Conservation (phyloP, 164 flowering plant species). For the Platanus orientalis region DNA sequence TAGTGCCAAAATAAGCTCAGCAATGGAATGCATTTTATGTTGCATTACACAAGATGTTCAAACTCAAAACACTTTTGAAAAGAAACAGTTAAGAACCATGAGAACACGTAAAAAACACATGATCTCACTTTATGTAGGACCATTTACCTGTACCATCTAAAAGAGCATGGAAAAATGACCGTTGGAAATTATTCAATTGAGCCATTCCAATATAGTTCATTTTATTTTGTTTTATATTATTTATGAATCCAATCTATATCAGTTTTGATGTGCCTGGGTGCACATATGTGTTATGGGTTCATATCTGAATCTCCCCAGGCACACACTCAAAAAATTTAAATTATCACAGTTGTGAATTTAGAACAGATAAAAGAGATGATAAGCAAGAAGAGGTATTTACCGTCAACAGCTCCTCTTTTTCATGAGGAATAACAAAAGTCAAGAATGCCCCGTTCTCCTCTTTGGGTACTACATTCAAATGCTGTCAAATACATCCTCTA, state of each 20-base stretch:
- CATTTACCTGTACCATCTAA: not conserved
- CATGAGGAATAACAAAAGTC: constrained; percentile 83
- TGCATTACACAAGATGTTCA: no score
- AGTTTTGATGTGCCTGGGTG: no score
- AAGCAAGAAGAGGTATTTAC: constrained; percentile 30
- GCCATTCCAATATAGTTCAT: not conserved
- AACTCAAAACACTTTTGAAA: not conserved
- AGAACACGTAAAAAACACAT: not conserved
- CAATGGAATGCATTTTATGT: no score
- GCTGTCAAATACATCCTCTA: constrained; percentile 41
- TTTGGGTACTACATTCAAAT: constrained; percentile 59
- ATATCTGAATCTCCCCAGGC: no score
- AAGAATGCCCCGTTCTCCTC: constrained; percentile 79
- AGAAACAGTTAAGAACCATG: not conserved
- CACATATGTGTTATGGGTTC: no score
- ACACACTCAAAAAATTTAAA: no score
- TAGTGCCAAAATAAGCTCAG: not conserved
- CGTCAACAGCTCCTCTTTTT: constrained; percentile 57
- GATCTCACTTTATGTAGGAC: not conserved
- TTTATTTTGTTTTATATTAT: not conserved
- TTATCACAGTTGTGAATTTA: not conserved
- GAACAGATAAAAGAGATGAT: not conserved
- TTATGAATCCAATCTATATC: no score
- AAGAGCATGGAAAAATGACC: not conserved
- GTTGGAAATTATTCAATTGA: not conserved